Evolutionary conservation across 306 rosid species (phyloP), one percentile per base, ranked within the genome.

Genomic region (Begonia fuchsioides): DNA sequence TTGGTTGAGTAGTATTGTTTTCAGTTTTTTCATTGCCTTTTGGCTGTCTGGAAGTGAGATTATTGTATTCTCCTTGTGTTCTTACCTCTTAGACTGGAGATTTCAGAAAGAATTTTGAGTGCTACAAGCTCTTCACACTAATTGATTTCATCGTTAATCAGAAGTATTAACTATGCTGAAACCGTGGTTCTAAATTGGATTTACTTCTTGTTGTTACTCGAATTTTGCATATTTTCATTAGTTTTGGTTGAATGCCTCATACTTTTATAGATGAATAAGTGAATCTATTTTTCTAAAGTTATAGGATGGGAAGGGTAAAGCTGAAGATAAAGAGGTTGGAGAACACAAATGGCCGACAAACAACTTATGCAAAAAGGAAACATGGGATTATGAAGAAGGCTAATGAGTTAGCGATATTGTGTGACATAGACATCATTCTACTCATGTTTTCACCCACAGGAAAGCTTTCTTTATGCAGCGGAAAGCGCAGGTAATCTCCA

Each of bases 361-460:
- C 94, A 26, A 79, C 96, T 13, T 87, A 70, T 60, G 81, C 96
- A 8, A 87, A 87, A 76, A 75, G 96, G 74, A 79, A 69, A 66
- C 65, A 75, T 50, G 87, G 92, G 43, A 86, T 86, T 44, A 68
- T 86, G 64, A 86, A 82, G 49, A 90, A 90, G 67, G 98, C 98
- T 11, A 68, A 70, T 49, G 98, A 90, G 54, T 69, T 90, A 48
- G 81, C 94, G 16, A 81, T 90, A 26, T 60, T 88, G 3, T 84
- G 97, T 26, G 97, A 88, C 43, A 74, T 84, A 46, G 97, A 84
- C 58, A 79, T 90, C 49, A 60, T 85, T 53, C 98, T 90, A 63
- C 98, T 90, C 61, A 90, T 90, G 97, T 90, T 90, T 63, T 82
- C 97, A 9, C 97, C 97, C 0, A 53, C 68, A 11, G 95, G 95